Percentiles rank a stretch among this genome's conserved stretches.
Evolutionary conservation across 1,284 basidiomycete species (phyloP).

Genomic region (Microbotryum violaceum): DNA sequence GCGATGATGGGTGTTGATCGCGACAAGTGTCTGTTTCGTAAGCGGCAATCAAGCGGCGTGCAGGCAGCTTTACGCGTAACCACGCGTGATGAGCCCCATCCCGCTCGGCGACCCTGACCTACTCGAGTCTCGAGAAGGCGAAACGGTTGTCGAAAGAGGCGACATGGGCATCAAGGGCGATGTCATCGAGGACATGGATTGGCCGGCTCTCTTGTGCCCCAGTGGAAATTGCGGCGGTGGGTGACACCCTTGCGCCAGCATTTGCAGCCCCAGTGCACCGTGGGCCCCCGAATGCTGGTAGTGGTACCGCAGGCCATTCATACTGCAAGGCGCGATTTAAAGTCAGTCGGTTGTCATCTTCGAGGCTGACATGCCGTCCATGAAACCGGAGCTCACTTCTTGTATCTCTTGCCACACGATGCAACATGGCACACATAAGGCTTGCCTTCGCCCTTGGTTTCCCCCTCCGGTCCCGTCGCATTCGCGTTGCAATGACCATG

Average conservation of each 20-base stretch:
- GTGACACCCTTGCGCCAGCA: constrained; percentile 77
- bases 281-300: constrained; percentile 96
- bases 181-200: too few species aligned
- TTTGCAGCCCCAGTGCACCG: constrained; percentile 71
- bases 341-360: background rate
- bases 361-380: too few species aligned
- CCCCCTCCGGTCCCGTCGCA: constrained; percentile 46
- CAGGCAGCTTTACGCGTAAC: too few species aligned
- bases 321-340: constrained; percentile 39
- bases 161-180: too few species aligned
- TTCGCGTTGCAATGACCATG: constrained; percentile 90
- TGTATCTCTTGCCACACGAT: constrained; percentile 79
- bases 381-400: constrained; percentile 51
- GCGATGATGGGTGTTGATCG: too few species aligned
- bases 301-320: constrained; percentile 91
- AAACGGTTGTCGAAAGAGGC: too few species aligned
- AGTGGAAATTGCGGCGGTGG: constrained; percentile 36
- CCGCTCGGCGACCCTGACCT: too few species aligned
- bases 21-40: too few species aligned
- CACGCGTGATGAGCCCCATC: too few species aligned
- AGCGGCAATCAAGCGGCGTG: too few species aligned
- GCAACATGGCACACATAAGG: constrained; percentile 84
- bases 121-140: too few species aligned
- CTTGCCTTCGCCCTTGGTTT: constrained; percentile 63
- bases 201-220: constrained; percentile 25